Evolutionary conservation across 2,329 filamentous ascomycete genomes (phyloP).

Genomic region (Shiraia sp.): DNA sequence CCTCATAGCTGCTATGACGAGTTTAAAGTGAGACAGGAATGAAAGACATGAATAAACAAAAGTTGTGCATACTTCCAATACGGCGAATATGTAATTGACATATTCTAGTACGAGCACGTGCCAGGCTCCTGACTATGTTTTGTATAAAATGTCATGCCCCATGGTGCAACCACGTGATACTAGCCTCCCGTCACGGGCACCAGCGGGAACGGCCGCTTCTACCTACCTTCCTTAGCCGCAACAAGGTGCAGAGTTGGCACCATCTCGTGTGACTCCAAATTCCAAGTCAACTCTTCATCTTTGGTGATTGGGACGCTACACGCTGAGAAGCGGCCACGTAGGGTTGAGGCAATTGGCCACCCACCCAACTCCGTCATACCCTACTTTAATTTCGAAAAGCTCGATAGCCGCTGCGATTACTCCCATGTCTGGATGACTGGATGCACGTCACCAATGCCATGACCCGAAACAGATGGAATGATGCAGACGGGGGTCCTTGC

Average conservation of each 20-base stretch:
- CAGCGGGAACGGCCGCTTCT: neutral
- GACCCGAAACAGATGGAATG: conserved; percentile 12
- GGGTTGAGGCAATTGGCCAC: conserved; percentile 27
- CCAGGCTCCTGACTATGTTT: no score
- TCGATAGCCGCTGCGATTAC: conserved; percentile 38
- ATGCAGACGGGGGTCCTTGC: conserved; percentile 5
- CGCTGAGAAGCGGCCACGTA: conserved; percentile 38
- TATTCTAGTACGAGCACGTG: no score
- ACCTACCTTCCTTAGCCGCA: no score
- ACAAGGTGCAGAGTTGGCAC: conserved; percentile 7
- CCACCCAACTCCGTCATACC: neutral
- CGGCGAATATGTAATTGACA: no score
- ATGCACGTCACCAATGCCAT: conserved; percentile 31
- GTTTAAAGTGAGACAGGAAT: no score
- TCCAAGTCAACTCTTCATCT: conserved; percentile 14
- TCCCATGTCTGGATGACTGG: conserved; percentile 18
- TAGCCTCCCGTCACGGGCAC: no score
- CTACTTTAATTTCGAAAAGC: conserved; percentile 16
- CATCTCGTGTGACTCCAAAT: conserved; percentile 1
- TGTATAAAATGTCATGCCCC: no score
- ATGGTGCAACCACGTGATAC: no score
- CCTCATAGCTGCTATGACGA: no score
- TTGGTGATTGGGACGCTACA: conserved; percentile 13
- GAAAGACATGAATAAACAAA: no score
- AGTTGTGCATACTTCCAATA: no score